Evolutionary conservation across 805 yeast species (phyloP).

Genomic region (Sungouiozyma intestinalis): DNA sequence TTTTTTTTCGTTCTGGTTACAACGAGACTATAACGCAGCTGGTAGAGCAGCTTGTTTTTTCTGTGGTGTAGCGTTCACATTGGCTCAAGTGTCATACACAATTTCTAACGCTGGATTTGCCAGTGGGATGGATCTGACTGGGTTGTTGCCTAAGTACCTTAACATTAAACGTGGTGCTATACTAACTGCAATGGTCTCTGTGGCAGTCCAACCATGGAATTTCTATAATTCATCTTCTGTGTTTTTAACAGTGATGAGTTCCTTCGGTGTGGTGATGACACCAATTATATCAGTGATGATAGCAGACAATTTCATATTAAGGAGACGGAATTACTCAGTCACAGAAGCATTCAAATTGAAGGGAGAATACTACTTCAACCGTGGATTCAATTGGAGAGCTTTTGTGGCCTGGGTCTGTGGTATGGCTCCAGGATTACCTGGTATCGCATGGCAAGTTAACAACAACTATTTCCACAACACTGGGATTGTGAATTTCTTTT

Average conservation of each 20-base stretch:
- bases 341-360: conserved; percentile 19
- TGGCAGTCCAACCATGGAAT: conserved; percentile 32
- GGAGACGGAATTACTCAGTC: conserved; percentile 30
- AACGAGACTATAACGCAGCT: conserved; percentile 25
- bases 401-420: conserved; percentile 28
- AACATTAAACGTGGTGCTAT: conserved; percentile 34
- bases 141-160: conserved; percentile 31
- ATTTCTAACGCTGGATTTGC: conserved; percentile 32
- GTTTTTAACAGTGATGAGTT: conserved; percentile 31
- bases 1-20: conserved; percentile 24
- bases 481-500: conserved; percentile 35
- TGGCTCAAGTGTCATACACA: conserved; percentile 33
- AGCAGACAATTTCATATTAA: conserved; percentile 32
- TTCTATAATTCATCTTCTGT: conserved; percentile 30
- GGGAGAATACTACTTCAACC: conserved; percentile 30
- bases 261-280: conserved; percentile 32
- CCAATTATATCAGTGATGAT: conserved; percentile 32
- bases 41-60: conserved; percentile 33
- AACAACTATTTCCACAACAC: conserved; percentile 17
- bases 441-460: conserved; percentile 31
- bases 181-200: conserved; percentile 27
- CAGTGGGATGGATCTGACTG: conserved; percentile 38
- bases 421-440: conserved; percentile 42
- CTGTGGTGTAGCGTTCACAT: conserved; percentile 30
- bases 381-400: conserved; percentile 34